These are phyloP conservation scores for Ophiostoma ulmi DNA, from an alignment of 2,329 filamentous ascomycete genomes.

Conservation along the genomic window DNA sequence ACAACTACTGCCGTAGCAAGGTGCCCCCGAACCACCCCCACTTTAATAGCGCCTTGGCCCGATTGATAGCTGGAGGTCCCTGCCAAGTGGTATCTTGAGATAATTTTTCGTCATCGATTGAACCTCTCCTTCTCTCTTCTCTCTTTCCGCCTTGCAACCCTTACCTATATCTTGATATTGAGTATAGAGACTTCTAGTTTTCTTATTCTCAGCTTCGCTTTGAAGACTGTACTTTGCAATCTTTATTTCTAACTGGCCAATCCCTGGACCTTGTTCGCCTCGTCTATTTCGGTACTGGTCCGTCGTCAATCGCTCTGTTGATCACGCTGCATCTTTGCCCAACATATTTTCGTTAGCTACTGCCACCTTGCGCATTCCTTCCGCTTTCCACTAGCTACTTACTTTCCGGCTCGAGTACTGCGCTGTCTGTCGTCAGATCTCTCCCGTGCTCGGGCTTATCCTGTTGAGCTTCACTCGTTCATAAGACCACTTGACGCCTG, in stretches of 20 bases:
- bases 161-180: not conserved
- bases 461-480: not conserved
- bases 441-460: not conserved
- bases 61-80: not conserved
- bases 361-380: not conserved
- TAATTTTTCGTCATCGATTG: slow-evolving; percentile 1
- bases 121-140: not conserved
- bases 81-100: not conserved
- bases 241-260: not conserved
- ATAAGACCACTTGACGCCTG: not conserved
- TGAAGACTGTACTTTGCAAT: not conserved
- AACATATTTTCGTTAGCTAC: not conserved
- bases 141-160: not conserved
- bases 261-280: not conserved
- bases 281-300: not conserved
- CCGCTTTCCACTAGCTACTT: not conserved
- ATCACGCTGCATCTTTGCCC: not conserved
- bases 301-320: not conserved
- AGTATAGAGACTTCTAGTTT: not conserved
- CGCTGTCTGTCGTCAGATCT: not conserved
- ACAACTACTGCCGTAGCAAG: not conserved
- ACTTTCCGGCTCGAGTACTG: not conserved
- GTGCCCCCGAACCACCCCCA: not conserved
- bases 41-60: slow-evolving; percentile 2
- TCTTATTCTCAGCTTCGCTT: not conserved